Evolutionary conservation across 106 monocot species (phyloP).

Genomic region (Allium cepa): DNA sequence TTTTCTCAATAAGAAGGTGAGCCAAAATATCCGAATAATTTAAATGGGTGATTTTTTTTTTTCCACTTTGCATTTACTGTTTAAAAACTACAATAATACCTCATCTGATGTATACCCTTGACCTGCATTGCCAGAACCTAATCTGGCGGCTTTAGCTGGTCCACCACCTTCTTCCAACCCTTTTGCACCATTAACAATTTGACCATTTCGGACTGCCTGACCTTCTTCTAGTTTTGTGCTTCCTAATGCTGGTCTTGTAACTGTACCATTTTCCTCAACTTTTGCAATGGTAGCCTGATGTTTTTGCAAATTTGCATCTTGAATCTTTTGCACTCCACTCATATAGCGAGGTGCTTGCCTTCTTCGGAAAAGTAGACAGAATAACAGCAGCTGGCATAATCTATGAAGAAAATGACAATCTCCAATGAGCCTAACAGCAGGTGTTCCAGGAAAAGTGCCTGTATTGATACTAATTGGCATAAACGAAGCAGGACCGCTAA

Average conservation of each 20-base stretch:
- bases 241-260: constrained; percentile 29
- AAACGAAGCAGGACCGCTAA: constrained; percentile 57
- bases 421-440: constrained; percentile 96
- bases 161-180: constrained; percentile 52
- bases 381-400: constrained; percentile 86
- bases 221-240: constrained; percentile 66
- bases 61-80: too few species aligned
- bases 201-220: constrained; percentile 44
- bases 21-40: too few species aligned
- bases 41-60: too few species aligned
- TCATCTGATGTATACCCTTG: constrained; percentile 98
- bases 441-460: constrained; percentile 97
- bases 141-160: constrained; percentile 39
- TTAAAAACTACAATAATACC: constrained; percentile 29
- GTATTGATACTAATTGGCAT: constrained; percentile 98
- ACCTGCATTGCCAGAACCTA: constrained; percentile 94
- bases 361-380: constrained; percentile 83
- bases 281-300: constrained; percentile 38
- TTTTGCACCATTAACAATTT: constrained; percentile 57
- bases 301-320: constrained; percentile 52
- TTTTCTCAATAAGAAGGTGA: too few species aligned
- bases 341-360: constrained; percentile 55
- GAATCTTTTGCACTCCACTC: constrained; percentile 37
- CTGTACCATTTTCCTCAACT: constrained; percentile 38
- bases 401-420: constrained; percentile 98